A percentile compares a stretch with the other conserved stretches of the same genome.
Conservation (phyloP, 2,329 filamentous ascomycete genomes). For the Fusarium neocosmosporiellum region DNA sequence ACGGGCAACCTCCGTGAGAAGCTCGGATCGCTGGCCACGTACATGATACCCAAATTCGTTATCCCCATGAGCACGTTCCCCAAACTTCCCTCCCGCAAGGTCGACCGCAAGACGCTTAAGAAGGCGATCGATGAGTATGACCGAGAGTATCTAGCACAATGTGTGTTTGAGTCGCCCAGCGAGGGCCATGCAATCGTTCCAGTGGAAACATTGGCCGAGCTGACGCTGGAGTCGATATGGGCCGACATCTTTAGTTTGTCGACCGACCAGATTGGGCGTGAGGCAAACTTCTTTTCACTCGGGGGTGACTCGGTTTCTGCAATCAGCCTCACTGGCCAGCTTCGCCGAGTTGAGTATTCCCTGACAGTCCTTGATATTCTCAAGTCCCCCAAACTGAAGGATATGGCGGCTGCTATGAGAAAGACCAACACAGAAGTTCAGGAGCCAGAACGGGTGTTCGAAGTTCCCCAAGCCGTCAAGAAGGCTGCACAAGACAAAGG, state of each 20-base stretch:
- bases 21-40: conserved; percentile 31
- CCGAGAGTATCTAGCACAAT: neutral
- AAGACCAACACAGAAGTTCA: neutral
- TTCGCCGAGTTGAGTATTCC: conserved; percentile 34
- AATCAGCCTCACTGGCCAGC: conserved; percentile 58
- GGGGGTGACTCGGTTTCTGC: conserved; percentile 53
- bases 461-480: conserved; percentile 3
- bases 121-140: neutral
- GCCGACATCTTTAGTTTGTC: conserved; percentile 1
- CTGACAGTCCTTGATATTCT: conserved; percentile 41
- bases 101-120: conserved; percentile 40
- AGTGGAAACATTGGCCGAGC: conserved; percentile 1
- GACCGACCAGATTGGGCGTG: conserved; percentile 4
- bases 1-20: conserved; percentile 11
- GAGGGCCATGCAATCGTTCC: neutral
- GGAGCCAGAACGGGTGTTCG: neutral
- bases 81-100: conserved; percentile 41
- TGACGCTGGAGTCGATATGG: neutral
- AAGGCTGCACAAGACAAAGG: neutral
- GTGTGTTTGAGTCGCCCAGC: neutral
- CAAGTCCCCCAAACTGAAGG: conserved; percentile 22
- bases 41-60: conserved; percentile 44
- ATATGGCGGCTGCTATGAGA: conserved; percentile 10
- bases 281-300: conserved; percentile 50
- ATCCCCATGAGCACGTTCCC: conserved; percentile 39